Conservation (phyloP, 305 asterid species). For the Solanum hybrid region DNA sequence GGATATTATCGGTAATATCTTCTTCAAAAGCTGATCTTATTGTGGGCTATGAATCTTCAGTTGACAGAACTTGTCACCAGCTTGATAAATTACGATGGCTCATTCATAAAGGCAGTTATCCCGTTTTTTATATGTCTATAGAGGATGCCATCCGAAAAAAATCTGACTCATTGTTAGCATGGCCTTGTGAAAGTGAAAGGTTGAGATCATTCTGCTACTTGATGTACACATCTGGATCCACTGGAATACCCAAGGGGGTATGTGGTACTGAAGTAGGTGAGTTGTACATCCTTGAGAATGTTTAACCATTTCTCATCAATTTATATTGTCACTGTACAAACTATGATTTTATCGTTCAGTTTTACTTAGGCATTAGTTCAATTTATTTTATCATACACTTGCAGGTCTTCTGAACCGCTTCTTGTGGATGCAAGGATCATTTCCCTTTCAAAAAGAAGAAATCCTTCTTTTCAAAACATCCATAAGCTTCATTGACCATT, state of each 20-base stretch:
- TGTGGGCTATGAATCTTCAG: constrained; percentile 33
- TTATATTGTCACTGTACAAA: background rate
- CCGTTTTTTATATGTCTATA: constrained; percentile 41
- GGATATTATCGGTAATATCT: constrained; percentile 44
- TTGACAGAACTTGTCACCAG: constrained; percentile 40
- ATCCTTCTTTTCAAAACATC: constrained; percentile 69
- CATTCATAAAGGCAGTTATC: constrained; percentile 36
- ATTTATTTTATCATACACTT: constrained; percentile 4
- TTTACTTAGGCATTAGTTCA: constrained; percentile 6
- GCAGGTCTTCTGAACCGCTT: constrained; percentile 89
- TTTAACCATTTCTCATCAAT: background rate
- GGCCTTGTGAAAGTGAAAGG: constrained; percentile 68
- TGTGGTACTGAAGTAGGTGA: constrained; percentile 91
- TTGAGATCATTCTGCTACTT: constrained; percentile 73
- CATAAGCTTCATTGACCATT: constrained; percentile 83
- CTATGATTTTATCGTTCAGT: background rate
- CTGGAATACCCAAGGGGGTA: constrained; percentile 87
- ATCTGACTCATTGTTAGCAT: constrained; percentile 26
- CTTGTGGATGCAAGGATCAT: constrained; percentile 77
- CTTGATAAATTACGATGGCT: constrained; percentile 65
- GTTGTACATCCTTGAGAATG: background rate
- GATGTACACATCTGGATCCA: constrained; percentile 93
- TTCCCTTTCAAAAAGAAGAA: constrained; percentile 62
- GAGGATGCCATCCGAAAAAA: constrained; percentile 25
- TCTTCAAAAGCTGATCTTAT: constrained; percentile 59